A percentile compares a stretch with the other conserved stretches of the same genome.
Conservation (phyloP, 2,329 filamentous ascomycete species). For the Metarhizium brunneum region DNA sequence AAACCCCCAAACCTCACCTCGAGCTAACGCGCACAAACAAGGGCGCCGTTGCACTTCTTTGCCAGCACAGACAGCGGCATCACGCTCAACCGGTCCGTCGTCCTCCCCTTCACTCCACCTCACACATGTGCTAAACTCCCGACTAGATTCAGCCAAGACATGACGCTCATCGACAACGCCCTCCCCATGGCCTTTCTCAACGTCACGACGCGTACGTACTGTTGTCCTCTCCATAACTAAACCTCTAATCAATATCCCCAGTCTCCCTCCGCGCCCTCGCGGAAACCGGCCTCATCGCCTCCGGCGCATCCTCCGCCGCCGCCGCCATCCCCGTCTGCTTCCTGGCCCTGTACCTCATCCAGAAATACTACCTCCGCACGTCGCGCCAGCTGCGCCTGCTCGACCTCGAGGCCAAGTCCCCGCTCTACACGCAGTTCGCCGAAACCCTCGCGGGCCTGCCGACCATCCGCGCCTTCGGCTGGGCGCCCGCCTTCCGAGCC, state of each 20-base stretch:
- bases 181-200: slow-evolving; percentile 17
- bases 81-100: slow-evolving; percentile 24
- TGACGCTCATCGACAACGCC: slow-evolving; percentile 27
- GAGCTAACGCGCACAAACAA: not conserved
- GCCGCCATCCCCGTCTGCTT: slow-evolving; percentile 32
- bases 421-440: slow-evolving; percentile 40
- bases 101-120: not conserved
- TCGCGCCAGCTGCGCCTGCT: slow-evolving; percentile 42
- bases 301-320: slow-evolving; percentile 19
- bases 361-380: slow-evolving; percentile 41
- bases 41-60: slow-evolving; percentile 31
- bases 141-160: slow-evolving; percentile 29
- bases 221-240: not conserved
- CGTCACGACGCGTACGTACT: slow-evolving; percentile 19
- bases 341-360: slow-evolving; percentile 31
- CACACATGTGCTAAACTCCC: no score
- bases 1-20: not conserved
- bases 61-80: slow-evolving; percentile 29
- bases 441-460: slow-evolving; percentile 37
- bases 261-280: slow-evolving; percentile 13
- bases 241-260: not conserved
- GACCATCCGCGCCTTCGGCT: slow-evolving; percentile 41
- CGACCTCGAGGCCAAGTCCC: slow-evolving; percentile 40
- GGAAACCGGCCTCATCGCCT: slow-evolving; percentile 15
- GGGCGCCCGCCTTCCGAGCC: slow-evolving; percentile 27